Base-by-base conservation (phyloP, 1,284 basidiomycete species). In the Butyriboletus regius region DNA sequence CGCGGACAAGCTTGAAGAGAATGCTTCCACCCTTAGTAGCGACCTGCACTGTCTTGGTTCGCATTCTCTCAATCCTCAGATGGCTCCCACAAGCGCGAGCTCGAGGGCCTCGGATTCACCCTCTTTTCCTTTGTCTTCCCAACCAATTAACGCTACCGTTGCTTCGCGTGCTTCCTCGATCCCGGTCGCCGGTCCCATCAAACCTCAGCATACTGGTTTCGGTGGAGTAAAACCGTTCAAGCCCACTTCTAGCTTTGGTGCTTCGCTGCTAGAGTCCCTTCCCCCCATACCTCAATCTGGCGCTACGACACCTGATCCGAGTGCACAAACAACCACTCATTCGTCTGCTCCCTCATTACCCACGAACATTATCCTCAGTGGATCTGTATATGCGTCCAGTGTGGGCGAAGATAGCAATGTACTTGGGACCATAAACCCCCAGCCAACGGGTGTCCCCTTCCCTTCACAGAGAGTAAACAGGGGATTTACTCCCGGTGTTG, bases 191-290 rank as follows among this genome's bases (percentile, higher is more conserved):
- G 32, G 43, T 18, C 67, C 75, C 7, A 57, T 93, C 7, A 81
- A 83, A 60, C 72, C 88, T 1, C 92, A 96, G 60, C 65, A 74
- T 34, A 96, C 93, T 2, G 93, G 93, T 1, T 90, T 86, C 58
- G 73, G 76, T 24, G 87, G 85, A 2, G 71, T 96, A 57, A 93
- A 91, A 68, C 77, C 89, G 2, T 97, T 97, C 79, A 92, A 94
- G 67, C 93, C 93, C 2, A 81, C 87, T 0, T 91, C 87, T 1
- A 86, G 82, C 29, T 97, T 97, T 65, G 93, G 93, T 31, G 83
- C 87, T 34, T 80, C 82, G 14, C 67, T 95, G 29, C 67, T 93
- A 49, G 88, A 90, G 52, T 81, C 82, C 1, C 70, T 95, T 24
- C 89, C 90, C 4, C 75, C 88, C 9, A 80, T 85, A 48, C 77